A percentile compares a stretch with the other conserved stretches of the same genome.
Conservation (phyloP, 179 eudicot genomes). For the Actinidia chinensis region DNA sequence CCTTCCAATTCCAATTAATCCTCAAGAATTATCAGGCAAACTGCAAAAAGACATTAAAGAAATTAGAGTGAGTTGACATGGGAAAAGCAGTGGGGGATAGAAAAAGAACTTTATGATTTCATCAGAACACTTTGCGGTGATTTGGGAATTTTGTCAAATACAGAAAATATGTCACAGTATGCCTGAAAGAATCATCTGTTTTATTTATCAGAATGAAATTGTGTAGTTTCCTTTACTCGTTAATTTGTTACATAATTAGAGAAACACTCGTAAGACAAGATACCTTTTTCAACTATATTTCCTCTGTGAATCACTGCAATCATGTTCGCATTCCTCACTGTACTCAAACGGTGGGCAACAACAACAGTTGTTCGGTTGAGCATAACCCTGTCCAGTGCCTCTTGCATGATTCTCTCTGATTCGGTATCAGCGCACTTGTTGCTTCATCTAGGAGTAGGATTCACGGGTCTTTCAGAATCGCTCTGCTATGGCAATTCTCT, state of each 20-base stretch:
- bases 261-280: neutral
- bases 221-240: neutral
- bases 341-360: slow-evolving; percentile 77
- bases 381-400: slow-evolving; percentile 74
- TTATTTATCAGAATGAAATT: neutral
- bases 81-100: too few relatives aligned
- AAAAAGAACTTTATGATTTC: too few relatives aligned
- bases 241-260: neutral
- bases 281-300: slow-evolving; percentile 78
- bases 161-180: too few relatives aligned
- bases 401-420: slow-evolving; percentile 76
- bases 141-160: too few relatives aligned
- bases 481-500: slow-evolving; percentile 79
- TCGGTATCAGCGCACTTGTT: slow-evolving; percentile 90
- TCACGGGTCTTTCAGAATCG: slow-evolving; percentile 67
- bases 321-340: slow-evolving; percentile 63
- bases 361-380: slow-evolving; percentile 63
- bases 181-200: too few relatives aligned
- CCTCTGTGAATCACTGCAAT: slow-evolving; percentile 73
- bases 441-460: slow-evolving; percentile 83
- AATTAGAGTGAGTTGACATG: too few relatives aligned
- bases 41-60: neutral
- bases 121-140: too few relatives aligned
- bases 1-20: neutral
- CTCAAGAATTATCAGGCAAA: neutral